These are phyloP conservation scores for Penicillium argentinense DNA, from an alignment of 495 filamentous ascomycete genomes.

Conservation along the genomic window DNA sequence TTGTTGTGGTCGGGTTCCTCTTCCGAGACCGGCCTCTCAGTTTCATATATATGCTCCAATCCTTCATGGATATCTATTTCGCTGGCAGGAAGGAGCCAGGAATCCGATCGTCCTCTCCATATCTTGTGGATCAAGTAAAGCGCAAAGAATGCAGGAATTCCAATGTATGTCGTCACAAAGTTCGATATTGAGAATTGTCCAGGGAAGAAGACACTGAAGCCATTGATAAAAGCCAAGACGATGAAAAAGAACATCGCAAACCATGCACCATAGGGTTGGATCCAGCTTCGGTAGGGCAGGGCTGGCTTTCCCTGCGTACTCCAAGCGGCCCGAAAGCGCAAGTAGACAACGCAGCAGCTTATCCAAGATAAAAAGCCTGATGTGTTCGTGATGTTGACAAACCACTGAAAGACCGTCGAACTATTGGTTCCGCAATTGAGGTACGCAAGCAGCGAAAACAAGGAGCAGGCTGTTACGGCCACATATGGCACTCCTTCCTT, in stretches of 20 bases:
- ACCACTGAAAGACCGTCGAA: slow-evolving; percentile 40
- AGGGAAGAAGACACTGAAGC: slow-evolving; percentile 57
- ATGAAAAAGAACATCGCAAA: not conserved
- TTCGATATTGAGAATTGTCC: slow-evolving; percentile 35
- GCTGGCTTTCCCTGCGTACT: not conserved
- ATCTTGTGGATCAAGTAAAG: slow-evolving; percentile 45
- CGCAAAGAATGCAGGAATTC: slow-evolving; percentile 49
- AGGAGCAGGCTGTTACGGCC: slow-evolving; percentile 21
- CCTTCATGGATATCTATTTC: no score
- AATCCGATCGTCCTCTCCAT: no score
- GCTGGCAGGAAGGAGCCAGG: no score
- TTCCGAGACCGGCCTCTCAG: no score
- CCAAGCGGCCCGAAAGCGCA: slow-evolving; percentile 44
- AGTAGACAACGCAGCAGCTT: slow-evolving; percentile 50
- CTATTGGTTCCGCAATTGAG: slow-evolving; percentile 12
- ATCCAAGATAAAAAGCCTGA: slow-evolving; percentile 55
- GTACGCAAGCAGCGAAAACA: slow-evolving; percentile 26
- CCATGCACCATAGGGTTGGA: not conserved
- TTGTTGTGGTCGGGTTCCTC: no score
- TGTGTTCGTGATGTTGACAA: slow-evolving; percentile 53
- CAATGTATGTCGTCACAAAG: slow-evolving; percentile 58
- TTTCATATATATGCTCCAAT: no score
- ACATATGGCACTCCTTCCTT: slow-evolving; percentile 38
- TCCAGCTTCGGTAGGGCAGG: not conserved
- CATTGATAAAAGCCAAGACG: slow-evolving; percentile 53